These are phyloP conservation scores for Naematelia aurantialba DNA, from an alignment of 768 basidiomycete species.

Conservation along the genomic window DNA sequence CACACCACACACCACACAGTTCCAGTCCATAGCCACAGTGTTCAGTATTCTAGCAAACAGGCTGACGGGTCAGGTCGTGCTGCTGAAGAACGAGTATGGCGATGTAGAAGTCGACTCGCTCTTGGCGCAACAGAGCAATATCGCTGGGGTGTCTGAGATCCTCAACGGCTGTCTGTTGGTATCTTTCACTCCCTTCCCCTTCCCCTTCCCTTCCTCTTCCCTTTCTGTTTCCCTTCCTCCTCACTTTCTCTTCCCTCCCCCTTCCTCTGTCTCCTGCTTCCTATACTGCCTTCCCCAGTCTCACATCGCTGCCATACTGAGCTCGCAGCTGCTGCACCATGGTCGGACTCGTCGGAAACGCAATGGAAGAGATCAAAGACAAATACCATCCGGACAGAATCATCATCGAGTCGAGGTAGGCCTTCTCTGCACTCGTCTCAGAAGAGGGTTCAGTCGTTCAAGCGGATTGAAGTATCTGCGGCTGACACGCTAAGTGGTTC, in stretches of 20 bases:
- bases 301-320: too few relatives aligned
- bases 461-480: not conserved
- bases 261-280: too few relatives aligned
- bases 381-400: slow-evolving; percentile 83
- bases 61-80: slow-evolving; percentile 62
- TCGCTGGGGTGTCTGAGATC: slow-evolving; percentile 87
- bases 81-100: slow-evolving; percentile 95
- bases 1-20: too few relatives aligned
- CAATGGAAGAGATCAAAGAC: slow-evolving; percentile 77
- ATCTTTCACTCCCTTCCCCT: not conserved
- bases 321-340: slow-evolving; percentile 79
- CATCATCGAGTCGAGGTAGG: slow-evolving; percentile 90
- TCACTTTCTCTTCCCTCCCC: too few relatives aligned
- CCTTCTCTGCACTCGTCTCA: slow-evolving; percentile 16
- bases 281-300: too few relatives aligned
- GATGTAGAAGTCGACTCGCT: slow-evolving; percentile 93
- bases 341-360: slow-evolving; percentile 90
- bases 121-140: slow-evolving; percentile 69
- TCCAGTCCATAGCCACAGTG: too few relatives aligned
- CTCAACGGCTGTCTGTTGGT: slow-evolving; percentile 91
- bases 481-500: slow-evolving; percentile 61
- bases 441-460: not conserved
- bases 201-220: too few relatives aligned
- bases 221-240: not conserved
- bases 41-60: too few relatives aligned